phyloP scores from a whole-genome alignment of 139 green algal species.

The Haematococcus sp. region DNA sequence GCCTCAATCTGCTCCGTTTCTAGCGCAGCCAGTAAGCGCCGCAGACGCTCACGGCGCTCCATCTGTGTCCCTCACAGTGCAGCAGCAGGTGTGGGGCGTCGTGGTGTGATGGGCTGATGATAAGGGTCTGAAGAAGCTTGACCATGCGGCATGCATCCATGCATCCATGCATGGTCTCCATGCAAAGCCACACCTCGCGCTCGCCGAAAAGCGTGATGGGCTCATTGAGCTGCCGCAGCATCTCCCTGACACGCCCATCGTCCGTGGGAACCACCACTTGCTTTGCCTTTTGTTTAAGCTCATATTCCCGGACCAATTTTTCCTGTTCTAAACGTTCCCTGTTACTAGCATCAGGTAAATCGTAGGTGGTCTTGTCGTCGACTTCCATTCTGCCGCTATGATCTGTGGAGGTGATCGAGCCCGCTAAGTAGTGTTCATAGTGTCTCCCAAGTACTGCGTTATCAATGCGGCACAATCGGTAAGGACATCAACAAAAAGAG shows the following conservation, averaged over 20 bases:
- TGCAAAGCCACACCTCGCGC: constrained; percentile 55
- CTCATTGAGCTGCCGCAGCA: constrained; percentile 80
- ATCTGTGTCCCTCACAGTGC: constrained; percentile 1
- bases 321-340: constrained; percentile 57
- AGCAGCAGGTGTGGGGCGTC: neutral
- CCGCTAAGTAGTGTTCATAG: too few species aligned
- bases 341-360: constrained; percentile 22
- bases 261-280: constrained; percentile 71
- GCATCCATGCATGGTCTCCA: neutral
- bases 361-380: neutral
- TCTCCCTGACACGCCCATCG: constrained; percentile 64
- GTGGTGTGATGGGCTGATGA: neutral
- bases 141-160: neutral
- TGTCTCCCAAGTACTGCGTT: too few species aligned
- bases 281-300: constrained; percentile 67
- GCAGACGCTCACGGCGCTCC: constrained; percentile 87
- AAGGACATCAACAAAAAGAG: too few species aligned
- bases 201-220: constrained; percentile 97
- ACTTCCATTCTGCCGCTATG: too few species aligned
- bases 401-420: too few species aligned
- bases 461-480: too few species aligned
- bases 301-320: constrained; percentile 69
- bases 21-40: constrained; percentile 72
- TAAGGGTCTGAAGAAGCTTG: neutral
- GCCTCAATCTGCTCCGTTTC: constrained; percentile 48